Evolutionary conservation across 2,329 filamentous ascomycete genomes (phyloP).

Genomic region (Exophiala mesophila): DNA sequence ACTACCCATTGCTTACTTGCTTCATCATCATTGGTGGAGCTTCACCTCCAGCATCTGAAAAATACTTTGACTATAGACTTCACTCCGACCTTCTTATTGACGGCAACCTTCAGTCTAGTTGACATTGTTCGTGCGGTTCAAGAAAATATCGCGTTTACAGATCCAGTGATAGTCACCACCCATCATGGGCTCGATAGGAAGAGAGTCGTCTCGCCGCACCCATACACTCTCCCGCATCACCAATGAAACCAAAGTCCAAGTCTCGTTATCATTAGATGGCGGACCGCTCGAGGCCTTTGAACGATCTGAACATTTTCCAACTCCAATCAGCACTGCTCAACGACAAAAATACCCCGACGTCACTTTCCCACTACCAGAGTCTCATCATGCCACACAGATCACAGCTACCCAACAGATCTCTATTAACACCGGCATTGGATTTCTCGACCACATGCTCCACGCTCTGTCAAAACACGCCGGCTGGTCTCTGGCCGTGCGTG

Average conservation of each 20-base stretch:
- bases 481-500: constrained; percentile 80
- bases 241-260: constrained; percentile 95
- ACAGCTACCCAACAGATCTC: constrained; percentile 81
- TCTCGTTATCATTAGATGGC: constrained; percentile 90
- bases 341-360: constrained; percentile 42
- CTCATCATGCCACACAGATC: constrained; percentile 76
- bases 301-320: constrained; percentile 19
- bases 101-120: too few species aligned
- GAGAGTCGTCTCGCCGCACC: constrained; percentile 56
- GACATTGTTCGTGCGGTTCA: too few species aligned
- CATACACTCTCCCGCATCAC: constrained; percentile 81
- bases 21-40: too few species aligned
- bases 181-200: constrained; percentile 23
- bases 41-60: too few species aligned
- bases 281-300: constrained; percentile 45
- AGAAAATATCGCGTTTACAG: too few species aligned
- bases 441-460: constrained; percentile 98
- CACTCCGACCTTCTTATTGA: too few species aligned
- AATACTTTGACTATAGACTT: too few species aligned
- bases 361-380: constrained; percentile 36
- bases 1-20: too few species aligned
- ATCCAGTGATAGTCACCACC: too few species aligned
- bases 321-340: constrained; percentile 22
- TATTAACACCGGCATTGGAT: constrained; percentile 90
- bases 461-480: constrained; percentile 92